Evolutionary conservation across 139 green algal species (phyloP), one percentile per base, ranked within the genome.

Genomic region (Micractinium sp.): DNA sequence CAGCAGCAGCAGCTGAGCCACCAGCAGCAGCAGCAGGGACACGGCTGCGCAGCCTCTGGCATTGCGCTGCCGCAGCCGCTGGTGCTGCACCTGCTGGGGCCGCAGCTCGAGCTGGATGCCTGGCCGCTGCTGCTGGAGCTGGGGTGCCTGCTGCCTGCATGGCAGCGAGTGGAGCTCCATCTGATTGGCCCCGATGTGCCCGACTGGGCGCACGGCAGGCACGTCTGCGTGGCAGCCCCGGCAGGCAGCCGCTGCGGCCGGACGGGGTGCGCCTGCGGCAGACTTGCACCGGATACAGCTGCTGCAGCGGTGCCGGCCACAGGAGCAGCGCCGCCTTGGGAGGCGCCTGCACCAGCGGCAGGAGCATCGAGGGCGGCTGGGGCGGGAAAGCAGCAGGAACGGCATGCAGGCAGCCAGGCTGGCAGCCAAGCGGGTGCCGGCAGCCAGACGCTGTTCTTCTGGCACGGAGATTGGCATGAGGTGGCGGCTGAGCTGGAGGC

Each of bases 61-160:
- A n/a, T n/a, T n/a, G 33, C n/a, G 66, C 83, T 87, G 83, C 83
- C 83, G 31, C 85, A 73, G 69, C 71, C 33, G 33, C 85, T 88
- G 39, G 85, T 88, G 85, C n/a, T 88, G 69, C 71, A 82, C 71
- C n/a, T 69, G 71, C 31, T 88, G 71, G 85, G 85, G 0, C 71
- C 85, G 23, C 85, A 82, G 71, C 39, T 19, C 2, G 85, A 88
- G 71, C 53, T 88, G 85, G 85, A 88, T 69, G 36, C 35, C 5
- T 88, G 85, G 85, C 85, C 85, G 0, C 47, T 82, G 71, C 85
- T 88, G 47, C 89, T 86, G 7, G 83, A 71, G 63, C 89, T 93
- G 35, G 82, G 90, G 81, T 82, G 81, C 75, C 85, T 93, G 85
- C 89, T 93, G 75, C 85, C 82, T 2, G 38, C 29, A 19, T 4